Base-by-base conservation (phyloP, 371 early-diverging fungal species). In the Mucor mucedo region DNA sequence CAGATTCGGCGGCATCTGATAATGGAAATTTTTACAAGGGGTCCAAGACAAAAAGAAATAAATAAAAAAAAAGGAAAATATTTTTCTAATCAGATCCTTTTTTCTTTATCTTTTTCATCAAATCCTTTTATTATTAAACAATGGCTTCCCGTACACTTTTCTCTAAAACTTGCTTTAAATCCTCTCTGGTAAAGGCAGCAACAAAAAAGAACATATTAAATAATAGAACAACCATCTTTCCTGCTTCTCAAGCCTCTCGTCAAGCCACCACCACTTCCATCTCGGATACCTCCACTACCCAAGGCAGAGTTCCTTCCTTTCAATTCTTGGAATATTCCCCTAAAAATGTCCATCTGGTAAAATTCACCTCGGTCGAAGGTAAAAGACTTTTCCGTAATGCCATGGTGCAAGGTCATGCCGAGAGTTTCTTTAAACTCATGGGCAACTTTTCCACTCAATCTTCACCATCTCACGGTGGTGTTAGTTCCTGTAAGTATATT, bases 371-470 rank as follows among this genome's bases (percentile, higher is more conserved):
- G 5, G 63, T 78, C 3, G 77, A 87, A 67, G 96, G 96, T 8
- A 90, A 92, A 60, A 70, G 80, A 61, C 76, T 93, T 13, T 94
- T 96, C 76, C 87, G 89, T 59, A 86, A 89, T 58, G 83, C 89
- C 59, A 80, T 96, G 59, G 83, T 84, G 16, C 74, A 80, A 61
- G 94, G 93, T 8, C 85, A 84, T 42, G 92, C 93, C 21, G 95
- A 96, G 71, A 87, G 91, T 16, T 96, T 91, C 62, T 94, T 96
- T 54, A 84, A 88, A 9, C 81, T 96, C 10, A 87, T 90, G 52
- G 93, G 93, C 7, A 93, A 94, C 66, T 93, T 95, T 71, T 91
- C 93, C 5, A 89, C 89, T 47, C 95, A 94, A 73, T 89, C 91
- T 30, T 91, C 93, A 40, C 91, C 95, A 5, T 89, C 61, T 60